Evolutionary conservation across 2,329 filamentous ascomycete species (phyloP).

Genomic region (Colletotrichum tofieldiae): DNA sequence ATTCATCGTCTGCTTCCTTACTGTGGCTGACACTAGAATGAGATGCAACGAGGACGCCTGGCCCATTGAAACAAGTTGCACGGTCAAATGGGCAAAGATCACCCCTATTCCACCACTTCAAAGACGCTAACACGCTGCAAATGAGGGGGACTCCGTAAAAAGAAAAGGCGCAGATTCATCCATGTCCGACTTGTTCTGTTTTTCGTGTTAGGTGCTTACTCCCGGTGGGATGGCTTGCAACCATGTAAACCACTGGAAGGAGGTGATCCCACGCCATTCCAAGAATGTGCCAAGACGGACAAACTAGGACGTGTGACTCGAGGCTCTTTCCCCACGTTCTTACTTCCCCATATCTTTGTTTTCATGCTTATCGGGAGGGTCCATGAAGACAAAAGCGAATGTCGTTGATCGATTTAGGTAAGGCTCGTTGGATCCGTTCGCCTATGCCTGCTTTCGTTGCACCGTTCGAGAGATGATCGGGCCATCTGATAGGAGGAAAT

Average conservation of each 20-base stretch:
- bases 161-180: too few species aligned
- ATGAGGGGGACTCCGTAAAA: neutral
- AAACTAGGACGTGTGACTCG: neutral
- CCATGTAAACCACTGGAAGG: neutral
- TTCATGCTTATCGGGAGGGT: neutral
- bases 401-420: neutral
- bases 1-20: neutral
- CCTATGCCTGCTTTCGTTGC: neutral
- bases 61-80: neutral
- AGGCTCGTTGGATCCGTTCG: neutral
- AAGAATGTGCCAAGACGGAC: neutral
- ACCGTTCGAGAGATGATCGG: neutral
- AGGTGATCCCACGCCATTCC: neutral
- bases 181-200: too few species aligned
- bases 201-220: neutral
- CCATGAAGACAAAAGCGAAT: neutral
- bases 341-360: neutral
- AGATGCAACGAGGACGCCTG: neutral
- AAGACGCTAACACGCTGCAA: neutral
- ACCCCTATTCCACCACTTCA: neutral
- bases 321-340: neutral
- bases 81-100: neutral
- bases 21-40: neutral
- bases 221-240: neutral
- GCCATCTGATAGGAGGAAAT: slow-evolving; percentile 4